These are phyloP conservation scores for Naumovozyma baii DNA, from an alignment of 805 yeast species.

Conservation along the genomic window DNA sequence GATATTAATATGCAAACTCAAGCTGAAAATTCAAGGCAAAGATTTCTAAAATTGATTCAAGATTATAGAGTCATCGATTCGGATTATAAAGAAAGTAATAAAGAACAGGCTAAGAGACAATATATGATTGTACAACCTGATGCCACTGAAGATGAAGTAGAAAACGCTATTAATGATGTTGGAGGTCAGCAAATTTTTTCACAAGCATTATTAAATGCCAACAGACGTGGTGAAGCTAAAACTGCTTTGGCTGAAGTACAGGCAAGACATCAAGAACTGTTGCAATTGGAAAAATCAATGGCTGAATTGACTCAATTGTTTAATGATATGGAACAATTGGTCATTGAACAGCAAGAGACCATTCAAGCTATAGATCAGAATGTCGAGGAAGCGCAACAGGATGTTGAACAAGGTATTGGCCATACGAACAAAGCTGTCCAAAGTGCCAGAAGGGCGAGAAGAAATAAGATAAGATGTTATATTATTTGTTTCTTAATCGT, in stretches of 20 bases:
- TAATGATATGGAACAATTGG: conserved; percentile 92
- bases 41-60: conserved; percentile 78
- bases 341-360: conserved; percentile 87
- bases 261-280: conserved; percentile 87
- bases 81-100: conserved; percentile 72
- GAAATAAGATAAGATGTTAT: conserved; percentile 79
- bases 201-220: conserved; percentile 78
- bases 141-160: conserved; percentile 75
- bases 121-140: conserved; percentile 81
- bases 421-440: conserved; percentile 86
- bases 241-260: conserved; percentile 93
- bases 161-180: conserved; percentile 73
- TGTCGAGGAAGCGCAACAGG: conserved; percentile 74
- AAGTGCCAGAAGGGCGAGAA: conserved; percentile 83
- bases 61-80: conserved; percentile 81
- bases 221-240: conserved; percentile 90
- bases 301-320: conserved; percentile 90
- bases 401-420: conserved; percentile 88
- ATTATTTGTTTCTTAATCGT: conserved; percentile 51
- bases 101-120: conserved; percentile 85
- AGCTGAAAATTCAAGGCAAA: conserved; percentile 78
- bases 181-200: conserved; percentile 89
- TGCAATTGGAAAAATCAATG: conserved; percentile 90
- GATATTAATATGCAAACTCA: conserved; percentile 82
- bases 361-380: conserved; percentile 76